Conservation (phyloP, 2,329 filamentous ascomycete genomes). For the Elsinoe batatas region DNA sequence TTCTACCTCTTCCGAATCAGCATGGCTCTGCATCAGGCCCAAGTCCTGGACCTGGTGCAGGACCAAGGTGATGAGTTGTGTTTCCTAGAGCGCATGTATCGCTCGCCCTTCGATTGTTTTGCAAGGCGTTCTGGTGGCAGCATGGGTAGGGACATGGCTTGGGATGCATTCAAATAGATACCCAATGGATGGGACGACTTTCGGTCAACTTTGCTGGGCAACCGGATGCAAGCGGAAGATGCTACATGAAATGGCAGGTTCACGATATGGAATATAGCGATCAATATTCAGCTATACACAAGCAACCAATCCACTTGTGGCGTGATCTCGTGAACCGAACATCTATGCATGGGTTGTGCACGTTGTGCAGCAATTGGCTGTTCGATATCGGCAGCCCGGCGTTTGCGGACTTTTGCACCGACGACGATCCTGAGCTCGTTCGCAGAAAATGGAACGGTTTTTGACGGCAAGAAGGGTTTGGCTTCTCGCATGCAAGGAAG, state of each 20-base stretch:
- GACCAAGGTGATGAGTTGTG: neutral
- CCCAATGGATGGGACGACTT: neutral
- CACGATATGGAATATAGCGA: no score
- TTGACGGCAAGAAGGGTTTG: neutral
- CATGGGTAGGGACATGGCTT: neutral
- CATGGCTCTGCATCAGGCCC: neutral
- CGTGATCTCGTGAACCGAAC: neutral
- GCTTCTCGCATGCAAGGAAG: neutral
- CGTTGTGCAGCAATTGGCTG: slow-evolving; percentile 1
- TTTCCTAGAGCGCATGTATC: neutral
- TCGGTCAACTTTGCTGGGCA: neutral
- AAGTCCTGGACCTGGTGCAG: neutral
- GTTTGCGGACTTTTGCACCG: neutral
- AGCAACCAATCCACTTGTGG: neutral
- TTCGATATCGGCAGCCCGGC: neutral
- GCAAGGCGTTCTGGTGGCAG: slow-evolving; percentile 1
- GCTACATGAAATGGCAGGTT: neutral
- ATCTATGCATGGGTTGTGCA: neutral
- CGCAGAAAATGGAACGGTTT: slow-evolving; percentile 10
- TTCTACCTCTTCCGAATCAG: neutral
- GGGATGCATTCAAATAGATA: slow-evolving; percentile 1
- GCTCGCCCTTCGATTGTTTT: neutral
- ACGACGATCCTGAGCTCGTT: slow-evolving; percentile 15
- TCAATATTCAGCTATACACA: neutral
- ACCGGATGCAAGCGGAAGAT: neutral